Evolutionary conservation across 306 rosid species (phyloP), one percentile per base, ranked within the genome.

Genomic region (Quercus bicolor): DNA sequence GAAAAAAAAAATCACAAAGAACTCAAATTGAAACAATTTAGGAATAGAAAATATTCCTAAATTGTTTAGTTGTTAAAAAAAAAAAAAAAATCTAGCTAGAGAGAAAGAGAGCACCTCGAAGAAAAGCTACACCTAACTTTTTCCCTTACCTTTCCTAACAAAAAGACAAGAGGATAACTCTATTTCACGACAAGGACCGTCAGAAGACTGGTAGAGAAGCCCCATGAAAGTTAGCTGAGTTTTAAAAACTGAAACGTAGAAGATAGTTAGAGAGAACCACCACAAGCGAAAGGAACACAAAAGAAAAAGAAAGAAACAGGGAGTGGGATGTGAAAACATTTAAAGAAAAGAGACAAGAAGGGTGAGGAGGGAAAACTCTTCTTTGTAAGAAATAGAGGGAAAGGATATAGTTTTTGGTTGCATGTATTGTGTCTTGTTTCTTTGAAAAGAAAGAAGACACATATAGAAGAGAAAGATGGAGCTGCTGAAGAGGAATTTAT

Each of bases 161-260:
- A 31, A 72, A 21, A 70, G 40, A 28, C 23, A 31, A 19, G 14
- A 73, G 70, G 6, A 52, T 57, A 12, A 48, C 15, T 31, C 54
- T 10, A 52, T 51, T 6, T 31, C 43, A 77, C 60, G 21, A 28
- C 28, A 79, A 24, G 65, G 56, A 75, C 15, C 18, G 16, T 74
- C 85, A 20, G 69, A 80, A 77, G 75, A 82, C 86, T 80, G 76
- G 81, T 86, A 82, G 57, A 79, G 79, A 51, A 52, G 66, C 34
- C 55, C 15, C 78, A 13, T 60, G 74, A 72, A 77, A 23, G 77
- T 84, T 78, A 33, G 78, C 65, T 66, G 60, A 26, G 72, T 51
- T 72, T 52, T 48, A 13, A 23, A 61, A 29, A 40, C 13, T 66
- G 24, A 64, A 15, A 21, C n/a, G 15, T 56, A 74, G 13, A 24